Conservation (phyloP, 768 basidiomycete species). For the Podaxis rugospora region DNA sequence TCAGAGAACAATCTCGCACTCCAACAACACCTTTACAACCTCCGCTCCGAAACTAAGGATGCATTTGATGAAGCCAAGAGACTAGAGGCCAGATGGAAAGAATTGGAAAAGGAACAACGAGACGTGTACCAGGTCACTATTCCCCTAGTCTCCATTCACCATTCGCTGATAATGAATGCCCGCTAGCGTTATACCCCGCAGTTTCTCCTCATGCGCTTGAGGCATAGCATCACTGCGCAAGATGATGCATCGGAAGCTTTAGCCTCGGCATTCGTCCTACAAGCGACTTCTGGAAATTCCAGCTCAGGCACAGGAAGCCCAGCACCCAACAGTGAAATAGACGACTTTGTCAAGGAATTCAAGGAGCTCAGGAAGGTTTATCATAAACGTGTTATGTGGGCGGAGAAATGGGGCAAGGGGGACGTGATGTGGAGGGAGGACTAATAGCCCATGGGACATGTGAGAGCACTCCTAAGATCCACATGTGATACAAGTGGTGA, state of each 20-base stretch:
- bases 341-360: conserved; percentile 86
- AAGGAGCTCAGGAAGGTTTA: conserved; percentile 85
- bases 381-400: conserved; percentile 91
- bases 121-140: conserved; percentile 78
- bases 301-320: conserved; percentile 31
- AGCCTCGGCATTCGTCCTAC: conserved; percentile 79
- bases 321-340: conserved; percentile 55
- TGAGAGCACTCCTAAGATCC: neutral
- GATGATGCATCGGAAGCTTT: conserved; percentile 86
- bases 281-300: conserved; percentile 33
- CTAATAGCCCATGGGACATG: conserved; percentile 19
- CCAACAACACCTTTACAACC: conserved; percentile 68
- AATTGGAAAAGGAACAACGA: conserved; percentile 82
- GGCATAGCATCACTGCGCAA: conserved; percentile 85
- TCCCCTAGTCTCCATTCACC: neutral
- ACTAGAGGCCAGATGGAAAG: conserved; percentile 80
- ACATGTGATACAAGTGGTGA: neutral
- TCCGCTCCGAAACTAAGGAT: conserved; percentile 80
- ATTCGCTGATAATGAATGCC: neutral
- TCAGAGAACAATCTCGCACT: conserved; percentile 72
- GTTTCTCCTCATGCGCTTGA: conserved; percentile 83
- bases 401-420: conserved; percentile 79
- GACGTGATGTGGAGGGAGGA: conserved; percentile 85
- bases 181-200: conserved; percentile 76
- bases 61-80: conserved; percentile 85